Base-by-base conservation (phyloP, 768 basidiomycete genomes). In the Cubamyces sp. region DNA sequence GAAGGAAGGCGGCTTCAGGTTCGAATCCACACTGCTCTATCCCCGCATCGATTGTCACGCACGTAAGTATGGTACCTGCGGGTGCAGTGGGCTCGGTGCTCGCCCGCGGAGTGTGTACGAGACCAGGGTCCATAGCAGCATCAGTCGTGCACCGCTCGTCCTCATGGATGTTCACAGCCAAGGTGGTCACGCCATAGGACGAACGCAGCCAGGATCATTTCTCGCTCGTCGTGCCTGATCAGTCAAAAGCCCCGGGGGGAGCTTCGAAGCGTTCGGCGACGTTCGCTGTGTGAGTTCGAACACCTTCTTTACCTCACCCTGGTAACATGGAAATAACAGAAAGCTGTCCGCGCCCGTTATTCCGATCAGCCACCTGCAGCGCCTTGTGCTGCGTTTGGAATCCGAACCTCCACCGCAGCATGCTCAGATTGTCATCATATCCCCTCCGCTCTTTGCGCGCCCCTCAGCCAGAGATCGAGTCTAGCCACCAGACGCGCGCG, bases 261-360 rank as follows among this genome's bases (percentile, higher is more conserved):
- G n/a, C 5, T 34, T 57, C 45, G 53, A 54, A 51, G 54, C 40
- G 23, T 28, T 55, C 57, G 57, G 66, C 55, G 42, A 43, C 41
- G 46, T 45, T 25, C 54, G 18, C 42, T 39, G 51, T 49, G 57
- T 48, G 54, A 60, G 60, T 48, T 12, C 52, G 41, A 46, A 53
- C 42, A 59, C 53, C 25, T 50, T 57, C 50, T 19, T 68, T 68
- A 65, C 62, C 62, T 66, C 62, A 66, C 60, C 67, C 53, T 68
- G 52, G 67, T 66, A 57, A 68, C 67, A 47, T 47, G 47, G 67
- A 68, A 68, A 28, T 46, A 61, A 61, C 60, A 64, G 60, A 61
- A 67, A 23, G 41, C 47, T 51, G 57, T 59, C 57, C 41, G 48
- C 54, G 47, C 50, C 58, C 46, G 45, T 45, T 19, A 51, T 34